Evolutionary conservation across 352 stramenopile species (phyloP), one percentile per base, ranked within the genome.

Genomic region (Hyaloperonospora arabidopsidis): DNA sequence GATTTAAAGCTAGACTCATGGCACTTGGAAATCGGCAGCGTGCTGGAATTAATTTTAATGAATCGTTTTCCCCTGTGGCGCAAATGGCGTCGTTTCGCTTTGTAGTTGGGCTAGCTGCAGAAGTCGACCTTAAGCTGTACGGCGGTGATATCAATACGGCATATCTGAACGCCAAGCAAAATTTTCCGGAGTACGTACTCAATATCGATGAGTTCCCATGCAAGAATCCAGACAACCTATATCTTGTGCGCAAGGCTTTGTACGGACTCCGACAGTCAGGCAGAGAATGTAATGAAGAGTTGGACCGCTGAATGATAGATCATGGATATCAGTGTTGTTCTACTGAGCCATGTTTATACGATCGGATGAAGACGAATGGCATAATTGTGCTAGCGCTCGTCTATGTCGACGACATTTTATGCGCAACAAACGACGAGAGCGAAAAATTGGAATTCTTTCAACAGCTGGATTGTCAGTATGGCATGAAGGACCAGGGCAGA

Each of bases 101-200:
- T n/a, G 6, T 52, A 10, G 12, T 52, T 12, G 46, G 17, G 7
- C 17, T 52, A 11, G 28, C 18, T 7, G 28, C 46, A 15, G 34
- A 52, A 19, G 17, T 52, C 11, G 22, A 18, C 1, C 22, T 52
- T 7, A 35, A 21, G 2, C 19, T 53, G 0, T 53, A 35, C 18
- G 29, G 32, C n/a, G 34, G 44, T 5, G 45, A 53, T 17, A 47
- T 59, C 14, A 59, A 45, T 22, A 59, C 49, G 11, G 47, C 45
- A 0, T 53, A 53, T 18, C 22, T 59, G 17, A 59, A 48, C 19
- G 52, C 23, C 1, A 36, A 28, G 2, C 35, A 53, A 0, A 45
- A 53, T 15, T 52, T 52, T 8, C 43, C 34, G 2, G 34, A 49
- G 34, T 59, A 49, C 17, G 32, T 59, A 7, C 32, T 17, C 12